Percentiles rank a stretch among this genome's conserved stretches.
Evolutionary conservation across 2,329 filamentous ascomycete species (phyloP).

Genomic region (Fusarium sp.): DNA sequence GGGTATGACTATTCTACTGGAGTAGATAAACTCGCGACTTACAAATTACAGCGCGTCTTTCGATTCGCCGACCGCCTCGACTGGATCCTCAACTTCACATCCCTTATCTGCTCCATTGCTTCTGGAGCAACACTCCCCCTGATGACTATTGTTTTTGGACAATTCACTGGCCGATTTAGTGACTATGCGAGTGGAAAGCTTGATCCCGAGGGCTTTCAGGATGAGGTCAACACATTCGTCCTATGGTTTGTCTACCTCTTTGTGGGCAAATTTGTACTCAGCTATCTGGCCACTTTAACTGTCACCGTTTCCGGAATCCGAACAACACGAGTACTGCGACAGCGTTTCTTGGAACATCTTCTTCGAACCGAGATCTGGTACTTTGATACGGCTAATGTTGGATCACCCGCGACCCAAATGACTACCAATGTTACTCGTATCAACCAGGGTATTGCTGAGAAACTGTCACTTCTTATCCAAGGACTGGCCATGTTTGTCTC

Average conservation of each 20-base stretch:
- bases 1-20: background rate
- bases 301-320: constrained; percentile 22
- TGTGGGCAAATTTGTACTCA: constrained; percentile 20
- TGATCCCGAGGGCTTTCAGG: constrained; percentile 1
- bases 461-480: constrained; percentile 51
- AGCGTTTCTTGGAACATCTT: constrained; percentile 11
- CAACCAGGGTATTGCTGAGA: constrained; percentile 52
- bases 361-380: constrained; percentile 31
- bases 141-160: constrained; percentile 29
- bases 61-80: constrained; percentile 29
- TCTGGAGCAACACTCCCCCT: constrained; percentile 19
- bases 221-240: constrained; percentile 13
- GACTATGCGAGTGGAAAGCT: constrained; percentile 14
- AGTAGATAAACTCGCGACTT: background rate
- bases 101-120: constrained; percentile 16
- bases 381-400: constrained; percentile 21
- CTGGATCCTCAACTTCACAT: constrained; percentile 18
- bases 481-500: constrained; percentile 49
- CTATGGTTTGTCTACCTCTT: constrained; percentile 35
- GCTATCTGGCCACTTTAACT: constrained; percentile 6
- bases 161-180: constrained; percentile 22
- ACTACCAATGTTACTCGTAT: constrained; percentile 52
- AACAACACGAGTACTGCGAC: constrained; percentile 23
- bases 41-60: constrained; percentile 14
- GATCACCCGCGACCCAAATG: constrained; percentile 43